Percentiles rank a stretch among this genome's conserved stretches.
Conservation (phyloP, 2,329 filamentous ascomycete species). For the Microdochium trichocladiopsis region DNA sequence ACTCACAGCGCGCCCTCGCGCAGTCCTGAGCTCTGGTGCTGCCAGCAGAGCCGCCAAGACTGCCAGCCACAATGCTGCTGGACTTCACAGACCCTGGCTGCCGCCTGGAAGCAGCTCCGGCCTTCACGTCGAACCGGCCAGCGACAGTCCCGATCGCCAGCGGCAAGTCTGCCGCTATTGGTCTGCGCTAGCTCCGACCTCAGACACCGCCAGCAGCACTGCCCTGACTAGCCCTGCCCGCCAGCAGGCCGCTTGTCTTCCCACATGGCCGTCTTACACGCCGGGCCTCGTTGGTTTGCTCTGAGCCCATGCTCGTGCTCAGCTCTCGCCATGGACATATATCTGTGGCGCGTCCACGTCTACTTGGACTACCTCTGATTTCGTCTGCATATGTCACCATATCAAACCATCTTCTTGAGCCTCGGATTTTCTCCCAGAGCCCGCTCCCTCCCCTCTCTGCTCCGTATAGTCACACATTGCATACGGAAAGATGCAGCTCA, state of each 20-base stretch:
- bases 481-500: not conserved
- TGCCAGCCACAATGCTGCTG: not conserved
- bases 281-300: not conserved
- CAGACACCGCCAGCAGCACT: not conserved
- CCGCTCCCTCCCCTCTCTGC: no score
- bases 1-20: no score
- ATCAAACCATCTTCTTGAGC: no score
- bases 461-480: not conserved
- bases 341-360: no score
- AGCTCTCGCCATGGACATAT: no score
- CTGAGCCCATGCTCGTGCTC: not conserved
- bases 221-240: not conserved
- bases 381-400: not conserved
- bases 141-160: not conserved
- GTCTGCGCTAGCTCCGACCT: no score
- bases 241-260: not conserved
- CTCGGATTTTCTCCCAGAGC: no score
- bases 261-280: not conserved
- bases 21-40: not conserved
- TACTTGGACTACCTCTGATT: no score
- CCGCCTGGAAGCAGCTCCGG: not conserved
- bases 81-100: no score
- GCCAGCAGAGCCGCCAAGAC: not conserved
- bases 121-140: no score
- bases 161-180: no score